These are phyloP conservation scores for Cladophialophora yegresii DNA, from an alignment of 2,329 filamentous ascomycete species.

Conservation along the genomic window DNA sequence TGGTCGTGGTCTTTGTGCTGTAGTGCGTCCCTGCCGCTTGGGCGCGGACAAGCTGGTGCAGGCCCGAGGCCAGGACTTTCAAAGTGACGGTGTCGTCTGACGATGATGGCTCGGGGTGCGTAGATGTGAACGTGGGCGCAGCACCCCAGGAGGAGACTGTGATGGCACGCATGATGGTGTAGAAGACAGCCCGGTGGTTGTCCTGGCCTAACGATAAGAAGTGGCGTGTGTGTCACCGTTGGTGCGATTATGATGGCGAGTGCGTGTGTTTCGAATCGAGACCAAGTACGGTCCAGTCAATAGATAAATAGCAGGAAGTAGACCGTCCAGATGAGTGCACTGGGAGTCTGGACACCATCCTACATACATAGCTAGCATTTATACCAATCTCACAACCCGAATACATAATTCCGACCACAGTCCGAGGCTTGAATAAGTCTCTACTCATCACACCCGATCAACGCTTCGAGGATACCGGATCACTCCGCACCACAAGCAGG, in stretches of 20 bases:
- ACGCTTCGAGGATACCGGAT: not conserved
- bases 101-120: slow-evolving; percentile 24
- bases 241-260: not conserved
- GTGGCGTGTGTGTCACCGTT: not conserved
- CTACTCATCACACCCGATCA: not conserved
- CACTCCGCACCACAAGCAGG: not conserved
- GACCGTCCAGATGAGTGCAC: not conserved
- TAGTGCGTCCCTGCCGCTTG: slow-evolving; percentile 60
- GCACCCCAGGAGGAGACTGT: slow-evolving; percentile 30
- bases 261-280: not conserved
- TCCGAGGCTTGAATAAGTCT: not conserved
- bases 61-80: slow-evolving; percentile 55
- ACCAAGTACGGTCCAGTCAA: not conserved
- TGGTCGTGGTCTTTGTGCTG: slow-evolving; percentile 44
- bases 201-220: not conserved
- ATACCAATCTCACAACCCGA: not conserved
- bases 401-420: no score
- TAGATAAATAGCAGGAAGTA: not conserved
- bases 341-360: not conserved
- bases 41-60: slow-evolving; percentile 57
- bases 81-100: slow-evolving; percentile 49
- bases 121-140: slow-evolving; percentile 25
- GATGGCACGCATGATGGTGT: slow-evolving; percentile 29
- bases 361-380: not conserved
- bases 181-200: not conserved